Base-by-base conservation (phyloP, 2,329 filamentous ascomycete genomes). In the Magnaporthales sp. region DNA sequence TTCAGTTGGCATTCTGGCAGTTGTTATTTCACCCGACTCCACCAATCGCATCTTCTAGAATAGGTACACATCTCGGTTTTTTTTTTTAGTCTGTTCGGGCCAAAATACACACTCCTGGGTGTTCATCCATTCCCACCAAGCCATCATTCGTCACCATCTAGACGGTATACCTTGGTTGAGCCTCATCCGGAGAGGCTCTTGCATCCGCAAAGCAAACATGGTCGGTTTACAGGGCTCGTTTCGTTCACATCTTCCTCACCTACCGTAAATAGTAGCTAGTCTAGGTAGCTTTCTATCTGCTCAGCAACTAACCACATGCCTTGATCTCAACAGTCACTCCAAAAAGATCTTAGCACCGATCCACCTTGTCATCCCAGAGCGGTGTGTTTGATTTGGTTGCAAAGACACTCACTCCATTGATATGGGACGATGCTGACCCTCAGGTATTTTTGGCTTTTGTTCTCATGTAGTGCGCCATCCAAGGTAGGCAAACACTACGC, bases 281-380 rank as follows among this genome's bases (percentile, higher is more conserved):
- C 8, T 7, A 19, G 19, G 6, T 7, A n/a, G 19, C 15, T 51
- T 51, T 51, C 6, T 51, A 58, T 15, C 24, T 10, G 54, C 54
- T 58, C 3, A 58, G 32, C 22, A 11, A 27, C 54, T 58, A 10
- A 58, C 54, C 54, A 24, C 26, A 15, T 58, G n/a, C 54, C n/a
- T 27, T 15, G 22, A 58, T 5, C 22, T 24, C 22, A 58, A 58
- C 32, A 83, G 80, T 76, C 77, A 67, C 76, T 89, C 15, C 87
- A 92, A 72, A 84, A 91, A 73, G 91, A 93, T 75, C 77, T 96
- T 46, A 86, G 86, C 68, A 85, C 86, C 46, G 86, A 91, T 73
- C 91, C 92, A 69, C 90, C 93, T 27, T 97, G 93, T 74, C 93
- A 96, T 80, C 86, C 92, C 67, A 86, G 90, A 74, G 94, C 93